Base-by-base conservation (phyloP, 495 filamentous ascomycete genomes). In the Daldinia bambusicola region DNA sequence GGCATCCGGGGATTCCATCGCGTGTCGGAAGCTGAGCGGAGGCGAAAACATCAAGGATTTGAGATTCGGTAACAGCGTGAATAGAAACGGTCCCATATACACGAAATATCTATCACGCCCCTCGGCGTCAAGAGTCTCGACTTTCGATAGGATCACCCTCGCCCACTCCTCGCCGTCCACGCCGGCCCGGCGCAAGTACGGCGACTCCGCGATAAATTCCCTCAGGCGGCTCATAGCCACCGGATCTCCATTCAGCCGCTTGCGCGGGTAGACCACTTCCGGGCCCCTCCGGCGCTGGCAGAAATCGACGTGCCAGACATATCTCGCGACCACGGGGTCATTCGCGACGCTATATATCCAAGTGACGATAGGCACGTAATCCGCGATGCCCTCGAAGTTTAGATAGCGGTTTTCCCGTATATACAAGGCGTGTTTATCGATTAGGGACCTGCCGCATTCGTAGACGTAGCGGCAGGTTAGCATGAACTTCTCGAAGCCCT, bases 401-500 rank as follows among this genome's bases (percentile, higher is more conserved):
- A 48, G 43, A 22, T 48, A 48, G 8, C 43, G 43, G 10, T 48
- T 48, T 48, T 48, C 43, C 10, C 43, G 43, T 12, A 48, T 48
- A 48, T 48, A 48, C 18, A 8, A 22, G 14, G 22, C 7, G n/a
- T 55, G 31, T 4, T 6, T n/a, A 34, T 45, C 8, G 50, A 64
- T 45, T 14, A 64, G 22, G 16, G 9, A 32, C 34, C 16, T 45
- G 2, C 62, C 62, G 40, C 62, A 65, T 12, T 56, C 62, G 31
- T 65, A 65, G 8, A 65, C 52, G 9, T n/a, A 22, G 18, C 40
- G 62, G 34, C 62, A 65, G 38, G 51, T 65, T 31, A 65, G 14
- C 52, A 65, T 45, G 2, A 65, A 26, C 30, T 14, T 65, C 30
- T 65, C 62, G 8, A 65, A 65, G 1, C 51, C 51, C 52, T 65